Base-by-base conservation (phyloP, 345 rosid species). In the Diplotaxis tenuifolia region DNA sequence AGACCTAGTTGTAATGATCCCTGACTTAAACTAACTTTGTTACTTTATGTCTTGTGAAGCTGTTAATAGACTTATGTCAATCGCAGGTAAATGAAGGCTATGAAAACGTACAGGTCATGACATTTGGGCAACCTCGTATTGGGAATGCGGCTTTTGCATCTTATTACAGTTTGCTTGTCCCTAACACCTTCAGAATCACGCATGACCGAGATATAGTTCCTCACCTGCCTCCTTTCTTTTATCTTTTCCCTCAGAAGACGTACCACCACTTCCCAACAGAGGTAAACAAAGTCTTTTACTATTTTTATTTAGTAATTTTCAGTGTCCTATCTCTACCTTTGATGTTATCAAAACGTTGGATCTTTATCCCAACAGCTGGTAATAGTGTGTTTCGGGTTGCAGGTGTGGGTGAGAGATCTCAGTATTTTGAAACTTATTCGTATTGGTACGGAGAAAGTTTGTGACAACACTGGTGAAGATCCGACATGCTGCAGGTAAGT, bases 41-140 rank as follows among this genome's bases (percentile, higher is more conserved):
- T 1, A 11, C 5, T 36, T 50, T 6, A 25, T 20, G 57, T 61
- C 45, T 42, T 36, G 28, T 58, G 15, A 74, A 72, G 28, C 38
- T 68, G 60, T 45, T 60, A 20, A 25, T n/a, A 0, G 58, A 5
- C 53, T 61, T 78, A 56, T 60, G 45, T 42, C 1, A 69, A 73
- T 75, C 10, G 59, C 86, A 92, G 96, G 96, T 95, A 59, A 90
- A 92, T 79, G 79, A 70, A 70, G 78, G 87, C 61, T 84, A 86
- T 15, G 69, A 81, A 67, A 83, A 84, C 70, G 89, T 92, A 56
- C 87, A 81, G 75, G 89, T 90, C 73, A 76, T 92, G 77, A 92
- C 99, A 10, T 95, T 90, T 86, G 99, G 99, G 73, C 99, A 90
- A 62, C 99, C 99, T 72, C 96, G 99, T 62, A 74, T 95, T 36